Base-by-base conservation (phyloP, 106 monocot species). In the Dioscorea dumetorum region DNA sequence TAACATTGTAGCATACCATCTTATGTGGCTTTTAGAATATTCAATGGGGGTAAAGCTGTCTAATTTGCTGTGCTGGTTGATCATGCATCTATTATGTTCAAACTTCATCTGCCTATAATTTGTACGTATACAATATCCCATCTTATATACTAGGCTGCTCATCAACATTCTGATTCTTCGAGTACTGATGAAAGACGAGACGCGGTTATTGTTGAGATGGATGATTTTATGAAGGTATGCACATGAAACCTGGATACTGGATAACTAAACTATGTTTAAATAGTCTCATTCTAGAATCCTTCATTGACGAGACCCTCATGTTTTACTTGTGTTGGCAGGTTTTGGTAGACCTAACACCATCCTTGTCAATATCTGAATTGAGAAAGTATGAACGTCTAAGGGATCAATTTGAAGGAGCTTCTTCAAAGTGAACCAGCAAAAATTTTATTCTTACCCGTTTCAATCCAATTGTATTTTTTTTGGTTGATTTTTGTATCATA, bases 171-270 rank as follows among this genome's bases (percentile, higher is more conserved):
- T 23, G 79, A 78, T 69, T 51, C 76, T 56, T 64, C 81, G 2
- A 57, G 11, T 17, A 22, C 0, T 59, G 63, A 51, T 65, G 75
- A 69, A 53, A 68, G 80, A 72, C 67, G 77, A 17, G 79, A 85
- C 74, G 67, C 76, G 12, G 88, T 95, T 18, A 23, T 81, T 23
- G 91, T 95, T 62, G 91, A 91, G 61, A 50, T 86, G 24, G 79
- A 86, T 53, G 95, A 95, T 80, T 95, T 95, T 66, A 65, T 88
- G 61, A 83, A 85, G 80, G 95, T 95, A 82, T 50, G n/a, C 2
- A 22, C 20, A 56, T 56, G 16, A 28, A 28, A 3, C 28, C 28
- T 28, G 28, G 28, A 28, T 28, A 28, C 28, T 28, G 28, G 3
- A 28, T 1, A 28, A 28, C 28, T 28, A 28, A 56, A 56, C 54